Evolutionary conservation across 495 filamentous ascomycete species (phyloP), one percentile per base, ranked within the genome.

Genomic region (Jackrogersella minutella): DNA sequence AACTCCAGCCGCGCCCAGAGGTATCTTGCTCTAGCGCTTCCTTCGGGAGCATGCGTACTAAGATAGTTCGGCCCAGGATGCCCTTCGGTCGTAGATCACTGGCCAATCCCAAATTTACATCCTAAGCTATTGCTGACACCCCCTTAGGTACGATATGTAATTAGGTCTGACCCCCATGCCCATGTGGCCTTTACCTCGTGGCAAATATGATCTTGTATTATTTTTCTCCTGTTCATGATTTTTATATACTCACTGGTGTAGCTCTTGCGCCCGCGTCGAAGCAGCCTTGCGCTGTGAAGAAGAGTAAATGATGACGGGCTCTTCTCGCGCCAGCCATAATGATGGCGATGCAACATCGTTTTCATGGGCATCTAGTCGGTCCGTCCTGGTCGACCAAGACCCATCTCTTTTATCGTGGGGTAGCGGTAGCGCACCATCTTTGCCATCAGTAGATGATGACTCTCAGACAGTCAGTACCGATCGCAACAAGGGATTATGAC

Each of bases 391-490:
- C 13, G 55, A 52, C n/a, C 59, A 69, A 56, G 36, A 64, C 34
- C 36, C 41, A 26, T 69, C 60, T 55, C 31, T 58, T 2, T 19
- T 71, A 30, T 71, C 74, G 9, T 73, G 74, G 74, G 74, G 64
- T 9, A 64, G 36, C 17, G 67, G 64, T 3, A 73, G 74, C 43
- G 69, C 60, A 28, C 69, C 71, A 2, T 74, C 73, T 10, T 50
- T 76, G 11, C 73, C 73, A 22, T 72, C 71, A 5, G 63, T 76
- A 24, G 71, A 74, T 33, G 50, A 63, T 31, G 71, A 75, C 11
- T 41, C 59, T 17, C 44, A 62, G 22, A 47, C 54, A 36, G 69
- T 69, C 2, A 44, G 69, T 69, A 36, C 5, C 2, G 11, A 47
- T 30, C 13, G 10, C 34, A 14, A 30, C 9, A 36, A 33, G 40